Conservation (phyloP, 1,139 yeast genomes). For the Pichia norvegensis region DNA sequence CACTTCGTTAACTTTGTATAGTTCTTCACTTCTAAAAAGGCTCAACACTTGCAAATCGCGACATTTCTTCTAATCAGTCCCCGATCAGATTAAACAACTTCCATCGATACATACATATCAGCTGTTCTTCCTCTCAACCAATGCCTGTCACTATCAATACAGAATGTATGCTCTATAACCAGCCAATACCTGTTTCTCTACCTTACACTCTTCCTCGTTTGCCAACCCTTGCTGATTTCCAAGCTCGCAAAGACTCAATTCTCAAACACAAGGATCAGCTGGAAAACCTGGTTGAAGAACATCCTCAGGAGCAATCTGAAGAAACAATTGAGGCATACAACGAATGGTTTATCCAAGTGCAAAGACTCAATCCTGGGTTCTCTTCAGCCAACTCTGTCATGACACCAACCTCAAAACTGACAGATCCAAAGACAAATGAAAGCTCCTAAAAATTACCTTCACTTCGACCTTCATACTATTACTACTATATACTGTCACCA, state of each 20-base stretch:
- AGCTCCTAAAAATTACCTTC: too few species aligned
- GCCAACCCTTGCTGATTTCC: slow-evolving; percentile 9
- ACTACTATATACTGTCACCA: too few species aligned
- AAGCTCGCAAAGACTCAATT: neutral
- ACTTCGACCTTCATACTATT: too few species aligned
- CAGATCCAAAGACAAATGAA: neutral
- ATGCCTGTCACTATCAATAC: slow-evolving; percentile 18
- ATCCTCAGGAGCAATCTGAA: neutral
- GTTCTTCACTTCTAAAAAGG: neutral
- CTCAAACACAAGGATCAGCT: neutral
- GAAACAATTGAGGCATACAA: neutral
- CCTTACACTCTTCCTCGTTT: slow-evolving; percentile 23
- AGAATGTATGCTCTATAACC: slow-evolving; percentile 14
- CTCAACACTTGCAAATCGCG: too few species aligned
- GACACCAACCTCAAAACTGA: slow-evolving; percentile 19
- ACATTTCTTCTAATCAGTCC: too few species aligned
- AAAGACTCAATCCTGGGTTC: slow-evolving; percentile 6
- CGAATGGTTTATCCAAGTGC: slow-evolving; percentile 19
- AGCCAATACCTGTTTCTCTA: slow-evolving; percentile 21
- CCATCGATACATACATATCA: too few species aligned
- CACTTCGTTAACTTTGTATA: neutral
- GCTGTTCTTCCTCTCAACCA: neutral
- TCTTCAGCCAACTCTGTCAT: slow-evolving; percentile 15
- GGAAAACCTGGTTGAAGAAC: neutral
- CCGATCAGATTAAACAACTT: too few species aligned